Conservation (phyloP, 2,329 filamentous ascomycete species). For the Claviceps purpurea region DNA sequence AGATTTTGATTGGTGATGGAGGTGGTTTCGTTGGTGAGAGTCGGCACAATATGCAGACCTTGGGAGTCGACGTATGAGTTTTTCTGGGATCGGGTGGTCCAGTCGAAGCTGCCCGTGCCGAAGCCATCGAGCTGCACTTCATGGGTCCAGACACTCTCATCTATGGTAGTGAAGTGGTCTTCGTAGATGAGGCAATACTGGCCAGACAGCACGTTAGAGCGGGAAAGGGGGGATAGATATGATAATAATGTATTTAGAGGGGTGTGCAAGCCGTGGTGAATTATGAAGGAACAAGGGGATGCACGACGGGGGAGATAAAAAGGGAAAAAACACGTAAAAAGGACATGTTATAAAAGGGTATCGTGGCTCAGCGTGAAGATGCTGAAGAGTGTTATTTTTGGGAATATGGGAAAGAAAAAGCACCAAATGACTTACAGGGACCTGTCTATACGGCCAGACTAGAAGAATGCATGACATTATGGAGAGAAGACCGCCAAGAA, state of each 20-base stretch:
- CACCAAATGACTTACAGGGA: conserved; percentile 7
- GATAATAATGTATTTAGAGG: too few species aligned
- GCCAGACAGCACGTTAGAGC: not conserved
- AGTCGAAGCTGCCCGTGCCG: conserved; percentile 39
- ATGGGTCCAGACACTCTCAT: conserved; percentile 32
- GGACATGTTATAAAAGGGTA: too few species aligned
- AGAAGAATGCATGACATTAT: conserved; percentile 20
- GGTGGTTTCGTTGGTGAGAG: conserved; percentile 30
- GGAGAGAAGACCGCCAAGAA: conserved; percentile 21
- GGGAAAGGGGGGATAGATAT: too few species aligned
- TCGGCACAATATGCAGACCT: conserved; percentile 42
- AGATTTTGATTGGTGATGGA: conserved; percentile 25
- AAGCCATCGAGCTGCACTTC: conserved; percentile 32
- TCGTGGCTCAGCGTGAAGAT: too few species aligned
- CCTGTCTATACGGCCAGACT: conserved; percentile 13
- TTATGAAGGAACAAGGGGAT: not conserved
- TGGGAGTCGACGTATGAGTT: conserved; percentile 34
- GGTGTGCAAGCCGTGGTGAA: too few species aligned
- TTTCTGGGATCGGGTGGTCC: conserved; percentile 33
- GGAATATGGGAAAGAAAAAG: not conserved
- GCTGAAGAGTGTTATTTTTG: too few species aligned
- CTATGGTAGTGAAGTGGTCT: conserved; percentile 33
- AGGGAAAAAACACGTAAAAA: not conserved
- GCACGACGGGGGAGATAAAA: not conserved
- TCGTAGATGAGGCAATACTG: conserved; percentile 37